phyloP scores from a whole-genome alignment of 768 basidiomycete genomes.

The Leccinum subgranulosum region DNA sequence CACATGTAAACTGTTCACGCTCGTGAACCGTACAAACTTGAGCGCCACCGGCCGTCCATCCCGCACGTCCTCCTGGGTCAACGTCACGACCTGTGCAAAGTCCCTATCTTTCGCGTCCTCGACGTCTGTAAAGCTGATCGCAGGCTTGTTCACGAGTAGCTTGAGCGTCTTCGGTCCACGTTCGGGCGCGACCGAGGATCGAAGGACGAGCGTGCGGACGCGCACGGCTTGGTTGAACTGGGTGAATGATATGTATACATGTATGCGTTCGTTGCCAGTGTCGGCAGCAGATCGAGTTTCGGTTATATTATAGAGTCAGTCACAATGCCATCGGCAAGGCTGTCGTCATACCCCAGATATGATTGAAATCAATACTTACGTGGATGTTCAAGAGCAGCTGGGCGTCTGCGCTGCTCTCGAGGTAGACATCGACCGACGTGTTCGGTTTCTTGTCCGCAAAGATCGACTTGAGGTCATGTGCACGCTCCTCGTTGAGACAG shows the following conservation, averaged over 20 bases:
- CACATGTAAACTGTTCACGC: conserved; percentile 64
- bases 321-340: no score
- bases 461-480: conserved; percentile 53
- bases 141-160: conserved; percentile 56
- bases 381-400: conserved; percentile 65
- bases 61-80: conserved; percentile 47
- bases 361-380: conserved; percentile 36
- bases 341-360: background rate
- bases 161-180: conserved; percentile 63
- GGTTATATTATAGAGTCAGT: background rate
- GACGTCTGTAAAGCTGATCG: conserved; percentile 65
- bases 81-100: conserved; percentile 55
- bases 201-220: conserved; percentile 56
- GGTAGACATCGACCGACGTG: conserved; percentile 38
- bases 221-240: conserved; percentile 68
- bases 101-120: conserved; percentile 47
- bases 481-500: conserved; percentile 63
- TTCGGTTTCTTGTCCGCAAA: conserved; percentile 44
- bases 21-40: conserved; percentile 68
- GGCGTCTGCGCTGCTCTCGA: conserved; percentile 71
- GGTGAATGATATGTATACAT: background rate
- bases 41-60: conserved; percentile 46
- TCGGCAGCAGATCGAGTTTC: background rate
- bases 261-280: no score
- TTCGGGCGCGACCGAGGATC: conserved; percentile 30